Percentiles rank a stretch among this genome's conserved stretches.
Conservation (phyloP, 2,329 filamentous ascomycete species). For the Colletotrichum musae region DNA sequence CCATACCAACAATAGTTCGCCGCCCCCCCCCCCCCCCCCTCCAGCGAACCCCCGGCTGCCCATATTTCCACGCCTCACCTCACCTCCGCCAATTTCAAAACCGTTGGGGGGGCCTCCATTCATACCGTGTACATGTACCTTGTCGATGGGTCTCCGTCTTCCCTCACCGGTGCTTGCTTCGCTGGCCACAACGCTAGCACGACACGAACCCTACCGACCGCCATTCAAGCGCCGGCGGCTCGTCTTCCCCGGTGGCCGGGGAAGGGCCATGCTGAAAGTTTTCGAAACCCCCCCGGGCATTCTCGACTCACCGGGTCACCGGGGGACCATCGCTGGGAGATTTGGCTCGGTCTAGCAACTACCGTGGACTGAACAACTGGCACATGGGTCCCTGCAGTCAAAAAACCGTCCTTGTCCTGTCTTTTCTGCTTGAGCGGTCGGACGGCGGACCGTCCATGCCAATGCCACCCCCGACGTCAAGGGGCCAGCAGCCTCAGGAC, state of each 20-base stretch:
- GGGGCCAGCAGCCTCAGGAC: not conserved
- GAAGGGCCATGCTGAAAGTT: slow-evolving; percentile 4
- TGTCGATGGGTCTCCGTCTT: too few relatives aligned
- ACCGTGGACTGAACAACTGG: slow-evolving; percentile 16
- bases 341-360: slow-evolving; percentile 30
- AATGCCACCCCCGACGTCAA: slow-evolving; percentile 5
- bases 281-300: slow-evolving; percentile 9
- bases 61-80: not conserved
- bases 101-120: slow-evolving; percentile 7
- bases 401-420: not conserved
- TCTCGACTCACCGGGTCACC: slow-evolving; percentile 36
- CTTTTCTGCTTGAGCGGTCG: not conserved
- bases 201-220: not conserved
- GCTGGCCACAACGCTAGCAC: slow-evolving; percentile 3
- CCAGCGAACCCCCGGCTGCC: not conserved
- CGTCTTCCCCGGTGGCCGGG: slow-evolving; percentile 32
- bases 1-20: slow-evolving; percentile 16
- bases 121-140: too few relatives aligned
- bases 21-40: not conserved
- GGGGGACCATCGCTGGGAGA: slow-evolving; percentile 22
- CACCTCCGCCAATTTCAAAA: slow-evolving; percentile 25
- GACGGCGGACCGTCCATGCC: not conserved
- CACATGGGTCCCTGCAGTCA: slow-evolving; percentile 11
- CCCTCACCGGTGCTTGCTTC: not conserved
- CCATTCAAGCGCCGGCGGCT: slow-evolving; percentile 26